Conservation (phyloP, 805 yeast species). For the Saturnispora galanensis region DNA sequence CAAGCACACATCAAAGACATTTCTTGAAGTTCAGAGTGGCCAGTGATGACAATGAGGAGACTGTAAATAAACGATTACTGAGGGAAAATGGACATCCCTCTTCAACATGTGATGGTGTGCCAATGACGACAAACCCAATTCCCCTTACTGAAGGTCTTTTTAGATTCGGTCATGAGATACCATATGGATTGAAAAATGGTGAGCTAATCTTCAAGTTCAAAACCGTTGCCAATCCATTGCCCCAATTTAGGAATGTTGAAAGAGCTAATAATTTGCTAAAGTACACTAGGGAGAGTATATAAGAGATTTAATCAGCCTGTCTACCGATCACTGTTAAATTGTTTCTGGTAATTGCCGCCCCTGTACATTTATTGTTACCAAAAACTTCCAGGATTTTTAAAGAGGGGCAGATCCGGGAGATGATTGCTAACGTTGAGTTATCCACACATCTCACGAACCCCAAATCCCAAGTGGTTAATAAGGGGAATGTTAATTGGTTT, state of each 20-base stretch:
- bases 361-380: constrained; percentile 65
- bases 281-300: constrained; percentile 26
- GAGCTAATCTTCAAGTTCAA: neutral
- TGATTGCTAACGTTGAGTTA: constrained; percentile 49
- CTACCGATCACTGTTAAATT: constrained; percentile 64
- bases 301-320: constrained; percentile 32
- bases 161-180: constrained; percentile 3
- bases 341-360: constrained; percentile 39
- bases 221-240: constrained; percentile 29
- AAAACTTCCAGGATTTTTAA: constrained; percentile 66
- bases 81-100: constrained; percentile 31
- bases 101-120: constrained; percentile 30
- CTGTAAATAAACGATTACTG: constrained; percentile 20
- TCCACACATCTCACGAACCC: constrained; percentile 77
- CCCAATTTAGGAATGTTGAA: constrained; percentile 56
- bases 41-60: constrained; percentile 22
- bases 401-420: constrained; percentile 52
- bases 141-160: neutral
- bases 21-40: constrained; percentile 25
- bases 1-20: constrained; percentile 25
- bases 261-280: constrained; percentile 42
- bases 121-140: constrained; percentile 32
- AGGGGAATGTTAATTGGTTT: constrained; percentile 39
- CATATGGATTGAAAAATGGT: constrained; percentile 10
- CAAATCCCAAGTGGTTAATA: constrained; percentile 57